Base-by-base conservation (phyloP, 225 moss, liverwort and hornwort genomes). In the Marchantia paleacea region DNA sequence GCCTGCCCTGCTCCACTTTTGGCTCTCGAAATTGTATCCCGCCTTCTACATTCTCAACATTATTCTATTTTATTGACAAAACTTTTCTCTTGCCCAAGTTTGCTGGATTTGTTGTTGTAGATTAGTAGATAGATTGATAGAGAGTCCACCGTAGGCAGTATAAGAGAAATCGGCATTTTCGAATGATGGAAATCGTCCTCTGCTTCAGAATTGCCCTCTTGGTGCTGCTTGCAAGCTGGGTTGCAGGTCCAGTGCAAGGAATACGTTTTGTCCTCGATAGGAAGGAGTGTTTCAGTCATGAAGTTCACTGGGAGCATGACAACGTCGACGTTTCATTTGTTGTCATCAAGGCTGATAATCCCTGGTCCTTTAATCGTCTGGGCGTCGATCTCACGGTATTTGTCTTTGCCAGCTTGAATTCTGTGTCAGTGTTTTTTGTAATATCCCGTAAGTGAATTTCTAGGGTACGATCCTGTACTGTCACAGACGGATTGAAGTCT, bases 221-320 rank as follows among this genome's bases (percentile, higher is more conserved):
- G 55, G 69, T 54, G 16, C 30, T 79, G 29, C 7, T 70, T 24
- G 52, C 20, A n/a, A 63, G 49, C 50, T 63, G 51, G 30, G 57
- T 60, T 8, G 73, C 74, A 67, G 79, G 73, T 19, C 82, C 69
- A 0, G 88, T 80, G 81, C 75, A 88, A 57, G 96, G 85, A 6
- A 75, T 93, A 73, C 92, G 94, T 4, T 97, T 97, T 52, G 92
- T 91, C 75, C 90, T 97, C 28, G 94, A 97, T 52, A 91, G 87
- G 90, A 85, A 85, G 83, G 92, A 94, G 76, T 97, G 96, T 81
- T 94, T 90, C 84, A 81, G 90, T 22, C 86, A 94, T 30, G 83
- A 91, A 0, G 96, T 94, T 82, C 86, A 86, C 12, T 89, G 75
- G 15, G 89, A 91, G 0, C 89, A 88, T 10, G 92, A 94, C 52